A percentile compares a stretch with the other conserved stretches of the same genome.
Conservation (phyloP, 176 grass and related monocot genomes). For the Tillandsia fasciculata region DNA sequence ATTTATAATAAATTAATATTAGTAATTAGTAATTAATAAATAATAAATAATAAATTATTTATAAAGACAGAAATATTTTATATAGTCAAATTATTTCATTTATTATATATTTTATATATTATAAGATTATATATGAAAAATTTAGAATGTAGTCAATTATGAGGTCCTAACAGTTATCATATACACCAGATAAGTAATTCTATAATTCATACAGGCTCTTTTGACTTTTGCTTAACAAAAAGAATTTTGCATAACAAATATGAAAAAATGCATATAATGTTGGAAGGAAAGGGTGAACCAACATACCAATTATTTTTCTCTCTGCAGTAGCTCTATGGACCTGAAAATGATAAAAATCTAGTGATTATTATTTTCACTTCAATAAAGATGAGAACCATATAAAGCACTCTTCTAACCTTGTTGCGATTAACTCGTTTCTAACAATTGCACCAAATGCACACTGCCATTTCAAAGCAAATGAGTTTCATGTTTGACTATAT, state of each 20-base stretch:
- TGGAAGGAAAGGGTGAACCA: conserved; percentile 93
- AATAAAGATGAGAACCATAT: background rate
- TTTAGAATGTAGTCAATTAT: no score
- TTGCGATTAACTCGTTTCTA: conserved; percentile 80
- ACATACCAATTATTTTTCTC: conserved; percentile 73
- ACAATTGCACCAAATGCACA: conserved; percentile 85
- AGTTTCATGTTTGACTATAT: background rate
- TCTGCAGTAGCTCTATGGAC: no score
- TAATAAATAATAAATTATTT: no score
- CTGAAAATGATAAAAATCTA: background rate
- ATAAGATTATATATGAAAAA: no score
- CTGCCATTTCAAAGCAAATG: conserved; percentile 28
- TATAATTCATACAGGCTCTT: background rate
- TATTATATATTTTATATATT: no score
- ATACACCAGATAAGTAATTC: no score
- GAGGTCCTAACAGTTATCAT: no score
- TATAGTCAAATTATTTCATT: no score
- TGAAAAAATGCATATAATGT: conserved; percentile 95
- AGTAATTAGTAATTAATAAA: no score
- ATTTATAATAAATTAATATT: no score
- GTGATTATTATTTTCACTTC: background rate
- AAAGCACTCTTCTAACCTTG: conserved; percentile 42
- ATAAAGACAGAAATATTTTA: no score
- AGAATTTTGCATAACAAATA: conserved; percentile 32
- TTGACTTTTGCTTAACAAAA: background rate